Conservation (phyloP, 495 filamentous ascomycete species). For the Aspergillus steynii region DNA sequence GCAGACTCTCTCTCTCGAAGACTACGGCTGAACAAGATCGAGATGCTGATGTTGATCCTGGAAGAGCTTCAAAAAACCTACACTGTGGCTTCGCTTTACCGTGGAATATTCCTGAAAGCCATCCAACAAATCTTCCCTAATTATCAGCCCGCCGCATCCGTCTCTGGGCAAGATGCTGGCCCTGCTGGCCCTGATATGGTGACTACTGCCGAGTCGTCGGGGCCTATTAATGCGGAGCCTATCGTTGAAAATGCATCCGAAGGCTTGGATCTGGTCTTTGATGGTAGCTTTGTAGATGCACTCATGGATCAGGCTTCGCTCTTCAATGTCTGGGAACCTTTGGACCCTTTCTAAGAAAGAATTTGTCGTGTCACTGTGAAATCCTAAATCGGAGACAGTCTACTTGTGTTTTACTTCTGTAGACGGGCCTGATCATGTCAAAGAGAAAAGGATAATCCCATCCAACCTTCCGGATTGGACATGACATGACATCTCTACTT, state of each 20-base stretch:
- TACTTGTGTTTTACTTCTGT: no score
- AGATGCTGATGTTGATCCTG: slow-evolving; percentile 44
- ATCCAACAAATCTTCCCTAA: slow-evolving; percentile 31
- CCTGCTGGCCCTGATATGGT: no score
- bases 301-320: slow-evolving; percentile 32
- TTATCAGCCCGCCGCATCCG: slow-evolving; percentile 9
- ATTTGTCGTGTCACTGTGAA: no score
- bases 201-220: slow-evolving; percentile 3
- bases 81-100: slow-evolving; percentile 34
- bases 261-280: slow-evolving; percentile 6
- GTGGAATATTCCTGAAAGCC: slow-evolving; percentile 32
- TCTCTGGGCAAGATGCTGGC: no score
- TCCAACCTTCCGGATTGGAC: no score
- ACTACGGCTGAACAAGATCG: slow-evolving; percentile 40
- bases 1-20: slow-evolving; percentile 29
- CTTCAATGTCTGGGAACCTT: slow-evolving; percentile 33
- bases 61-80: slow-evolving; percentile 40
- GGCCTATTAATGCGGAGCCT: neutral
- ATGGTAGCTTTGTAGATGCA: slow-evolving; percentile 24
- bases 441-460: no score
- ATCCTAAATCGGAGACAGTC: no score
- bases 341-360: neutral
- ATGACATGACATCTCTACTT: no score
- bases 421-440: no score
- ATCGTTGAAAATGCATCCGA: neutral